Base-by-base conservation (phyloP, 345 rosid species). In the Populus tremula region DNA sequence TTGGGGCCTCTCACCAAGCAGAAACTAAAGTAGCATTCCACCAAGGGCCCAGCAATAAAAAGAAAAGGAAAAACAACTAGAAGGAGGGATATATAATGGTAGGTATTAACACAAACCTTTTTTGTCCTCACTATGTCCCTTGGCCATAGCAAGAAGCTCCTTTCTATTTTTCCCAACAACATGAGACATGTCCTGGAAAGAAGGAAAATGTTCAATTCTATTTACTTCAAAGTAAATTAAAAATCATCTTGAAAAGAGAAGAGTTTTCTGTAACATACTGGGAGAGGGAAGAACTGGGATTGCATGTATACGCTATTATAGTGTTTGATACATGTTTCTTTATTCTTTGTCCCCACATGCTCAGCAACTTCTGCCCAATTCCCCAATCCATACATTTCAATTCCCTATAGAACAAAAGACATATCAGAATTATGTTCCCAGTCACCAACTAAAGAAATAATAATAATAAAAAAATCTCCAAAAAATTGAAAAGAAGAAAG, bases 121-220 rank as follows among this genome's bases (percentile, higher is more conserved):
- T 90, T 90, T 93, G 79, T 93, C 98, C 77, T 95, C 96, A 0
- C 81, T 69, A 41, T 85, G 92, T 53, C 93, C 99, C 86, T 94
- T 92, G 69, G 99, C 95, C 98, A 96, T 96, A 64, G 99, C 97
- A 81, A 91, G 97, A 77, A 93, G 97, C 88, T 96, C 98, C 83
- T 92, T 90, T 81, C 86, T 89, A 80, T 91, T 96, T 86, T 96
- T 94, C 83, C 97, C 99, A 31, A 87, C 93, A 41, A 94, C 97
- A 82, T 91, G 97, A 73, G 99, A 90, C 98, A 96, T 90, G 77
- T 96, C 99, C 99, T 96, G 77, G 20, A 49, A 78, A 80, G 77
- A 53, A 75, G 67, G 41, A 31, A 67, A 54, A n/a, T 45, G 38
- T 54, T 67, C 63, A 59, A 38, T 33, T 62, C 38, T 36, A 80